These are phyloP conservation scores for Cymbidium sinense DNA, from an alignment of 106 monocot genomes.

Conservation along the genomic window DNA sequence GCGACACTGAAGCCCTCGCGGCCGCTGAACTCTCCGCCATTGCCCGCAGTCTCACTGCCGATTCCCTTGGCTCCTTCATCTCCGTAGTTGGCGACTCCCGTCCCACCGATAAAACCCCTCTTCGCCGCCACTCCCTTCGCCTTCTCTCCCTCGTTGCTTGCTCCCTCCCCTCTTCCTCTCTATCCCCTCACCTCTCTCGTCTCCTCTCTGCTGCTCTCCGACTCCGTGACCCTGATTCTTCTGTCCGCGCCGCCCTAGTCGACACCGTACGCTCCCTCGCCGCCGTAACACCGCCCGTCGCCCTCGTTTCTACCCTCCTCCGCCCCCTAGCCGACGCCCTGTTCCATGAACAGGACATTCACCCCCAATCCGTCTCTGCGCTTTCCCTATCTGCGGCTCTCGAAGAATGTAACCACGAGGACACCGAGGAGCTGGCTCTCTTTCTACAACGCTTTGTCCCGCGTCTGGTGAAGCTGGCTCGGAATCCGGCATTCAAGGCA, in stretches of 20 bases:
- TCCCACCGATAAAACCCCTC: conserved; percentile 65
- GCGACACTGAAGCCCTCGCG: conserved; percentile 90
- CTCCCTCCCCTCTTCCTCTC: conserved; percentile 21
- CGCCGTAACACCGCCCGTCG: conserved; percentile 11
- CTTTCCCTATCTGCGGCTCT: conserved; percentile 64
- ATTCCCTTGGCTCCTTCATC: conserved; percentile 48
- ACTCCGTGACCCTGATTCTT: conserved; percentile 82
- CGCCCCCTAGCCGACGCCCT: conserved; percentile 66
- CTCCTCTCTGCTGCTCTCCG: conserved; percentile 63
- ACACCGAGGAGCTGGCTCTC: conserved; percentile 19
- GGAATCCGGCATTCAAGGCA: conserved; percentile 70
- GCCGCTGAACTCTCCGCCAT: conserved; percentile 70
- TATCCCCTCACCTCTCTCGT: conserved; percentile 52
- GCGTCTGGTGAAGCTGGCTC: conserved; percentile 56
- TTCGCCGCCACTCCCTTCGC: conserved; percentile 78
- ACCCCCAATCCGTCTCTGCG: conserved; percentile 59
- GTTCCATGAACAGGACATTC: conserved; percentile 74
- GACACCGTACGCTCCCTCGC: conserved; percentile 70
- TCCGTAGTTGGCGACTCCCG: conserved; percentile 70
- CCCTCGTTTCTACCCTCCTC: conserved; percentile 25
- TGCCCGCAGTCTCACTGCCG: conserved; percentile 35
- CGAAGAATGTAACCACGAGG: conserved; percentile 19
- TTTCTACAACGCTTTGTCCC: conserved; percentile 52
- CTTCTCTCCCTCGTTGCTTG: conserved; percentile 41
- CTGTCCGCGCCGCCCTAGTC: conserved; percentile 73